Base-by-base conservation (phyloP, 352 stramenopile genomes). In the Phytophthora ramorum region DNA sequence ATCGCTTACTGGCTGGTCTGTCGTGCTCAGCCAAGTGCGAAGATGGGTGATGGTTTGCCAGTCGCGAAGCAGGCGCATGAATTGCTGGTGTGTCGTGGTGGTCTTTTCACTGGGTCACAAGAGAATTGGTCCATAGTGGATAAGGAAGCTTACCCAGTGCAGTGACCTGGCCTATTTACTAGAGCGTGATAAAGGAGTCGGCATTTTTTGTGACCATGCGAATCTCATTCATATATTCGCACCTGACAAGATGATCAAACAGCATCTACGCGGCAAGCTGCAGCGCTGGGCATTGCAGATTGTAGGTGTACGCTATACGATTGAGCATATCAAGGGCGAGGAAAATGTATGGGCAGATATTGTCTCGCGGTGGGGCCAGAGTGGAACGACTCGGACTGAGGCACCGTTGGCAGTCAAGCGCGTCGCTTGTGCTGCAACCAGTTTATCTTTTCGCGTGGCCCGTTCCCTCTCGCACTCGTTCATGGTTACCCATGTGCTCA, bases 141-240 rank as follows among this genome's bases (percentile, higher is more conserved):
- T 20, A 71, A 72, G 28, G 45, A 72, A 40, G 49, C 45, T 0
- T 72, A 43, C 52, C 62, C 62, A 0, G 61, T 47, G 34, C 6
- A 35, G 26, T 9, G 48, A 67, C 37, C 34, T 68, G 4, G 24
- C 61, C 14, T 41, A 55, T 20, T 2, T 76, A 2, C 54, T 76
- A 2, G 17, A 65, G 13, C 32, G 61, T 4, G 8, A 20, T 9
- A 9, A 5, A 22, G 30, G 44, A 26, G 43, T 70, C 66, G 45
- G 20, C 2, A 22, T 76, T 3, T 75, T 38, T 28, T 68, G 45
- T 9, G 66, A 73, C 17, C 71, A 73, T 30, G 55, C 40, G 0
- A 75, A 70, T 16, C 30, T 73, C 0, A 70, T 75, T 24, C 53
- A 73, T 4, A 45, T 73, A 0, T 76, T 76, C 35, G 48, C 52